A percentile compares a stretch with the other conserved stretches of the same genome.
phyloP scores from a whole-genome alignment of 2,329 filamentous ascomycete species.

The Mollisia scopiformis region DNA sequence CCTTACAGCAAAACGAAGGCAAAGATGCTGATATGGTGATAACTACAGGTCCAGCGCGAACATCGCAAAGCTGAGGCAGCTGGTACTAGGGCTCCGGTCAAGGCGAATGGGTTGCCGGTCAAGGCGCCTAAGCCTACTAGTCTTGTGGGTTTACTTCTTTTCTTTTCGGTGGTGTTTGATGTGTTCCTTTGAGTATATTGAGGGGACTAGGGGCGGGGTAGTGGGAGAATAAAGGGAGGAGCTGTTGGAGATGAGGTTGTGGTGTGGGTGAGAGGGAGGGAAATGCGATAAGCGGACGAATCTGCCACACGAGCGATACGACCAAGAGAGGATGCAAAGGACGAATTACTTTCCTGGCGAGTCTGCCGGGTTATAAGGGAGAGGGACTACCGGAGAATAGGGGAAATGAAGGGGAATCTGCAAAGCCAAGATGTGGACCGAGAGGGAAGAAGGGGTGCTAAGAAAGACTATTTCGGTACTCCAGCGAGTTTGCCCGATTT shows the following conservation, averaged over 20 bases:
- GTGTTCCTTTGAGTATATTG: no score
- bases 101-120: conserved; percentile 57
- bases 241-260: not conserved
- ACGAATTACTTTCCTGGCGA: not conserved
- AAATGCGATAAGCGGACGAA: no score
- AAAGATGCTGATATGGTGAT: conserved; percentile 6
- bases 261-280: not conserved
- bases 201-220: no score
- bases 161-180: not conserved
- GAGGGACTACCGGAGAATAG: not conserved
- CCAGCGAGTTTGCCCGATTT: not conserved
- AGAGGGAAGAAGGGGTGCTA: not conserved
- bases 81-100: conserved; percentile 55
- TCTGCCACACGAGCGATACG: no score
- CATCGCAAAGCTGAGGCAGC: conserved; percentile 58
- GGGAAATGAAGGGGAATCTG: no score
- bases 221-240: no score
- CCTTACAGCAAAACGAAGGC: not conserved
- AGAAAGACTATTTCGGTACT: not conserved
- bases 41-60: conserved; percentile 50
- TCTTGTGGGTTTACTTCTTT: conserved; percentile 30
- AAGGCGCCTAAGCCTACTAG: conserved; percentile 56
- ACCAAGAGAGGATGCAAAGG: no score
- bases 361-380: not conserved
- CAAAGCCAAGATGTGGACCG: no score